Evolutionary conservation across 345 rosid genomes (phyloP).

Genomic region (Melastoma malabathricum): DNA sequence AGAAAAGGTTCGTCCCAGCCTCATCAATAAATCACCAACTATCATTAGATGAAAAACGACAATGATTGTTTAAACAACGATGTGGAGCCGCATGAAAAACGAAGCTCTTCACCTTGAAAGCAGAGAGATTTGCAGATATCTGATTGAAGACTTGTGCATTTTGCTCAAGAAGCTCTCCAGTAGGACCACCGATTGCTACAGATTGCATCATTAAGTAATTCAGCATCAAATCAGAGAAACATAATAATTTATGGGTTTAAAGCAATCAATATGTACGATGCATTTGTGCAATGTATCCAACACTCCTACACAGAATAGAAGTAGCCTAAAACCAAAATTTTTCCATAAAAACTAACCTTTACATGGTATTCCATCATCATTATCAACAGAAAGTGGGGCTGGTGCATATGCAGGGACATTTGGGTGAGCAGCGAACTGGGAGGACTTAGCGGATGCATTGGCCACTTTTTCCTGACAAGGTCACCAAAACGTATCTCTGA

Average conservation of each 20-base stretch:
- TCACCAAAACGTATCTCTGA: constrained; percentile 2
- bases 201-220: not conserved
- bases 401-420: constrained; percentile 26
- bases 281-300: no score
- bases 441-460: constrained; percentile 28
- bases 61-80: no score
- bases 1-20: no score
- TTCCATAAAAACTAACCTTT: constrained; percentile 18
- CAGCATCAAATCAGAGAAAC: not conserved
- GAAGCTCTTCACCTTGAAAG: constrained; percentile 28
- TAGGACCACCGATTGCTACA: constrained; percentile 41
- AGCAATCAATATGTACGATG: no score
- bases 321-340: not conserved
- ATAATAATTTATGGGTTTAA: not conserved
- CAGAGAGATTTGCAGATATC: constrained; percentile 41
- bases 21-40: no score
- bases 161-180: constrained; percentile 47
- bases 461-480: constrained; percentile 43
- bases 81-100: not conserved
- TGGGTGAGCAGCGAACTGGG: constrained; percentile 20
- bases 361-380: constrained; percentile 31
- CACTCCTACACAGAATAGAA: not conserved
- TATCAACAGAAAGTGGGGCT: constrained; percentile 23
- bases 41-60: no score
- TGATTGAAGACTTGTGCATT: constrained; percentile 34